Percentiles rank a stretch among this genome's conserved stretches.
phyloP scores from a whole-genome alignment of 345 rosid genomes.

The Moricandia arvensis region DNA sequence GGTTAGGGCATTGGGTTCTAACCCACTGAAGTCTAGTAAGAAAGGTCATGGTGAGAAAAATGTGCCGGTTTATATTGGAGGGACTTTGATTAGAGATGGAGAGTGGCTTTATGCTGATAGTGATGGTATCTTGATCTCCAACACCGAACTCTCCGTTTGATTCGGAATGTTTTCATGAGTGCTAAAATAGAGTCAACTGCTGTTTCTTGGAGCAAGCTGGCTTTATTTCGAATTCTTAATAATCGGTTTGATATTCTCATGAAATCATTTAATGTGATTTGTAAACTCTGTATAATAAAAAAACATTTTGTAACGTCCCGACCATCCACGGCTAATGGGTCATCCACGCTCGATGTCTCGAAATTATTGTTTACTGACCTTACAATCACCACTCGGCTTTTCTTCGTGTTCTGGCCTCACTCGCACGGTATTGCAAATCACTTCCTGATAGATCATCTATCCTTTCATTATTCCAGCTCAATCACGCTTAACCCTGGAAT shows the following conservation, averaged over 20 bases:
- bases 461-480: no score
- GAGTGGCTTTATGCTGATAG: conserved; percentile 90
- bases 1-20: conserved; percentile 74
- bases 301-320: no score
- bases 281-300: neutral
- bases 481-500: no score
- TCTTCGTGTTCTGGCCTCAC: no score
- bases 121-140: conserved; percentile 73
- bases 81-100: conserved; percentile 59
- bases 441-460: no score
- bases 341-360: no score
- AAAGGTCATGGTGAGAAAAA: conserved; percentile 78
- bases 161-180: neutral
- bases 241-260: neutral
- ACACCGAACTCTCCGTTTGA: conserved; percentile 55
- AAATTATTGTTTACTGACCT: no score
- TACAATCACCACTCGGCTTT: no score
- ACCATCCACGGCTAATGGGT: no score
- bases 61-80: conserved; percentile 55
- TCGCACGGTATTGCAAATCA: no score
- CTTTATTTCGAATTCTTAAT: neutral
- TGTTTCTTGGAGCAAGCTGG: neutral
- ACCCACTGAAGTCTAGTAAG: conserved; percentile 74
- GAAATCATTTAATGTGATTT: neutral
- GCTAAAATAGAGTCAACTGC: neutral